Evolutionary conservation across 805 yeast genomes (phyloP).

Genomic region (Monosporozyma solicola): DNA sequence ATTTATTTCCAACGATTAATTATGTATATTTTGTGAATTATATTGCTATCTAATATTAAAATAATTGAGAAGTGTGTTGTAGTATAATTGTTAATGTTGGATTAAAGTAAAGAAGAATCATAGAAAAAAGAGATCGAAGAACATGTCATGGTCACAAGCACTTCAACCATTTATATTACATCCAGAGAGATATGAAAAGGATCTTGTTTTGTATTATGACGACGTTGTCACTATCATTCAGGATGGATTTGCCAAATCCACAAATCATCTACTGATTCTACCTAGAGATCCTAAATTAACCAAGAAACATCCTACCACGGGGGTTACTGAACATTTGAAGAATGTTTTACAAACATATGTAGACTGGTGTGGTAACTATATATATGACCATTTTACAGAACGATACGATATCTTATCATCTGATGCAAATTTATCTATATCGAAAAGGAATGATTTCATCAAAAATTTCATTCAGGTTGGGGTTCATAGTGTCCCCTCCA

Average conservation of each 20-base stretch:
- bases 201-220: constrained; percentile 40
- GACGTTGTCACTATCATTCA: constrained; percentile 45
- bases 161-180: constrained; percentile 39
- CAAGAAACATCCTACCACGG: constrained; percentile 39
- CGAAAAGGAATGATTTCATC: constrained; percentile 12
- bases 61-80: background rate
- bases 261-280: constrained; percentile 50
- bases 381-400: constrained; percentile 20
- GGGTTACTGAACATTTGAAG: constrained; percentile 33
- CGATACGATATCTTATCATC: constrained; percentile 6
- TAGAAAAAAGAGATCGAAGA: background rate
- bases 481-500: constrained; percentile 62
- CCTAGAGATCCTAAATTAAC: constrained; percentile 42
- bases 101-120: background rate
- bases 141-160: constrained; percentile 42
- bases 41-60: background rate
- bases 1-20: background rate
- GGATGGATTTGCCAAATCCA: constrained; percentile 58
- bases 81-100: background rate
- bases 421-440: constrained; percentile 1
- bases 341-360: constrained; percentile 31
- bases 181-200: constrained; percentile 34
- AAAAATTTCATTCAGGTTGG: constrained; percentile 41
- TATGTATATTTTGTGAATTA: background rate
- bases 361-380: constrained; percentile 22